Evolutionary conservation across 2,329 filamentous ascomycete species (phyloP).

Genomic region (Venturia nashicola): DNA sequence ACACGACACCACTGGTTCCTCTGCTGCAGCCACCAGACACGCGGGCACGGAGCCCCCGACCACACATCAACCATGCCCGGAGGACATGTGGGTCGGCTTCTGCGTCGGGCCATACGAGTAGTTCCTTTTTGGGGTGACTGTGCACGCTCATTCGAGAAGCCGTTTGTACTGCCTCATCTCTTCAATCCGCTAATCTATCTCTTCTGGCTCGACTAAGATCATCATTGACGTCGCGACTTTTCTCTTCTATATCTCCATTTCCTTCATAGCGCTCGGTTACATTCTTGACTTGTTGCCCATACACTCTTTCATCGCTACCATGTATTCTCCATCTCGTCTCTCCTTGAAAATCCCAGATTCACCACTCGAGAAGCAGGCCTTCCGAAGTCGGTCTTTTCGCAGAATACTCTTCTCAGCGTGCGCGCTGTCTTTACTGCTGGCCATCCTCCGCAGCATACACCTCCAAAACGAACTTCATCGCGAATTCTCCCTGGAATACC

Average conservation of each 20-base stretch:
- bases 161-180: background rate
- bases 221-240: background rate
- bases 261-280: too few relatives aligned
- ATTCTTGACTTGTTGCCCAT: background rate
- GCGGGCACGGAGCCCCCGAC: background rate
- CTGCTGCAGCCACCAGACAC: background rate
- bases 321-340: background rate
- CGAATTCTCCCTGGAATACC: background rate
- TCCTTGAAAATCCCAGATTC: background rate
- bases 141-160: background rate
- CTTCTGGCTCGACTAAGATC: background rate
- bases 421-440: background rate
- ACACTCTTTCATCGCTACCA: background rate
- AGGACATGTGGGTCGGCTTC: background rate
- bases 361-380: slow-evolving; percentile 3
- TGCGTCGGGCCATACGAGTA: background rate
- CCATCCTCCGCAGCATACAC: background rate
- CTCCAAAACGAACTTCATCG: background rate
- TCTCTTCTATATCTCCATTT: background rate
- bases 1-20: background rate
- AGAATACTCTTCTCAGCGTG: background rate
- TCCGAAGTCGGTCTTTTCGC: slow-evolving; percentile 5
- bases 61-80: background rate
- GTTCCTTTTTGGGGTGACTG: background rate
- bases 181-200: background rate